Evolutionary conservation across 2,329 filamentous ascomycete genomes (phyloP).

Genomic region (Exophiala bonariae): DNA sequence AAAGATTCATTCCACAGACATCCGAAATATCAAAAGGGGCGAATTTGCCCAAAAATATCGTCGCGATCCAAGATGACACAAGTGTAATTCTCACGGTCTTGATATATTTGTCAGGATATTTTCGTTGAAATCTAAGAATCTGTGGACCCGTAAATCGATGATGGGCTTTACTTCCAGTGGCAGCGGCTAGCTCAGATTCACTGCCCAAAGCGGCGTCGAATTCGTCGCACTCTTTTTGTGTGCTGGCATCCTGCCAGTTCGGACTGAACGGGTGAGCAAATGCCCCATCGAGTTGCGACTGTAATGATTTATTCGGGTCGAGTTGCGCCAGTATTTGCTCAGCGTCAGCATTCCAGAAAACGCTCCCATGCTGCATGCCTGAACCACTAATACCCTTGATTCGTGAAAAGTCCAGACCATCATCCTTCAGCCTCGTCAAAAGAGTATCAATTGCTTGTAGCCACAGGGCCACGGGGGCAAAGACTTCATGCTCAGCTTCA

Average conservation of each 20-base stretch:
- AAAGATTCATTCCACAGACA: slow-evolving; percentile 94
- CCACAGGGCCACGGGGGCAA: slow-evolving; percentile 91
- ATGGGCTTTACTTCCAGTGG: slow-evolving; percentile 89
- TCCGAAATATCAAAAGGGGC: slow-evolving; percentile 93
- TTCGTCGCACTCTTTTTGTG: slow-evolving; percentile 83
- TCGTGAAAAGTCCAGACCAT: slow-evolving; percentile 69
- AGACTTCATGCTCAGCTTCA: slow-evolving; percentile 81
- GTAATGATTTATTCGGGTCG: slow-evolving; percentile 60
- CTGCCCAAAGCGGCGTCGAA: slow-evolving; percentile 75
- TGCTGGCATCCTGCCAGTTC: slow-evolving; percentile 98
- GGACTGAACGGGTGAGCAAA: slow-evolving; percentile 86
- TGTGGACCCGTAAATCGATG: slow-evolving; percentile 98
- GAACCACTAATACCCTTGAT: slow-evolving; percentile 85
- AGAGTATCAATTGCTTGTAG: slow-evolving; percentile 89
- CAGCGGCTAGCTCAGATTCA: slow-evolving; percentile 68
- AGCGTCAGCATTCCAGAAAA: slow-evolving; percentile 80
- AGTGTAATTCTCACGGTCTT: slow-evolving; percentile 84
- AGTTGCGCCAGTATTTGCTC: slow-evolving; percentile 64
- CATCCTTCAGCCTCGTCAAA: slow-evolving; percentile 67
- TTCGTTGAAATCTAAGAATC: slow-evolving; percentile 82
- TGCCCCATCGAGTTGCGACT: slow-evolving; percentile 70
- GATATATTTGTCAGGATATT: slow-evolving; percentile 77
- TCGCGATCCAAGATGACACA: slow-evolving; percentile 93
- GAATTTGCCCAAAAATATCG: slow-evolving; percentile 78
- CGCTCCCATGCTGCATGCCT: slow-evolving; percentile 96